Percentiles rank a stretch among this genome's conserved stretches.
Conservation (phyloP, 2,329 filamentous ascomycete genomes). For the Apiospora arundinis region DNA sequence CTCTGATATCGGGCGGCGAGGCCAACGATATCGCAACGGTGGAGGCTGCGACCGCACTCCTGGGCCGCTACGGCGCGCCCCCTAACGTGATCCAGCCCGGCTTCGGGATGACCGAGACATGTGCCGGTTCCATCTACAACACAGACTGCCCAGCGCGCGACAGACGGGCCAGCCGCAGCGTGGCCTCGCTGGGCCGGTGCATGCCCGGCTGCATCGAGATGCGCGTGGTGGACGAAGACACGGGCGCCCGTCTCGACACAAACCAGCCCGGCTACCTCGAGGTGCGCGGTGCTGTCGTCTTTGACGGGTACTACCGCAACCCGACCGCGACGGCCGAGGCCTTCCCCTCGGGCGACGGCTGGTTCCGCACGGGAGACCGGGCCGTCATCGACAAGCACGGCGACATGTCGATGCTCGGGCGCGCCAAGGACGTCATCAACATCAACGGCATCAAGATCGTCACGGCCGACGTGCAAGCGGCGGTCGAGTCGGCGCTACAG, state of each 20-base stretch:
- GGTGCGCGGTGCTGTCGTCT: slow-evolving; percentile 64
- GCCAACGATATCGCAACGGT: too few relatives aligned
- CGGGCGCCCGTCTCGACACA: not conserved
- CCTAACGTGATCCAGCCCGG: slow-evolving; percentile 46
- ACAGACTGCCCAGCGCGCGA: slow-evolving; percentile 46
- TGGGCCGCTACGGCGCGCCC: slow-evolving; percentile 42
- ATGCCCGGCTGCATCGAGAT: not conserved
- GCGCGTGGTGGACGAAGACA: not conserved
- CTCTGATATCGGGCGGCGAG: slow-evolving; percentile 23
- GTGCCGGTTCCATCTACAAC: slow-evolving; percentile 55
- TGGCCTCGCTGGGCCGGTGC: not conserved
- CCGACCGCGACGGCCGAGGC: slow-evolving; percentile 61
- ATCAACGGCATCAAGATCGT: slow-evolving; percentile 54
- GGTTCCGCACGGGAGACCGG: slow-evolving; percentile 50
- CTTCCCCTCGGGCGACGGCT: slow-evolving; percentile 55
- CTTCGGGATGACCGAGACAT: slow-evolving; percentile 61
- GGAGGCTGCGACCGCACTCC: slow-evolving; percentile 31
- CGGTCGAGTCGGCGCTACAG: too few relatives aligned
- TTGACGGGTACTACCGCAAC: slow-evolving; percentile 69
- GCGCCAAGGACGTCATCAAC: slow-evolving; percentile 51
- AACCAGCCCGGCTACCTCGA: slow-evolving; percentile 62
- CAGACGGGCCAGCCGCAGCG: not conserved
- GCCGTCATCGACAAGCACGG: slow-evolving; percentile 43
- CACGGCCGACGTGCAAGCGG: slow-evolving; percentile 40
- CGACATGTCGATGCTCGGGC: slow-evolving; percentile 44